Evolutionary conservation across 2,329 filamentous ascomycete species (phyloP).

Genomic region (Microascus cirrosus): DNA sequence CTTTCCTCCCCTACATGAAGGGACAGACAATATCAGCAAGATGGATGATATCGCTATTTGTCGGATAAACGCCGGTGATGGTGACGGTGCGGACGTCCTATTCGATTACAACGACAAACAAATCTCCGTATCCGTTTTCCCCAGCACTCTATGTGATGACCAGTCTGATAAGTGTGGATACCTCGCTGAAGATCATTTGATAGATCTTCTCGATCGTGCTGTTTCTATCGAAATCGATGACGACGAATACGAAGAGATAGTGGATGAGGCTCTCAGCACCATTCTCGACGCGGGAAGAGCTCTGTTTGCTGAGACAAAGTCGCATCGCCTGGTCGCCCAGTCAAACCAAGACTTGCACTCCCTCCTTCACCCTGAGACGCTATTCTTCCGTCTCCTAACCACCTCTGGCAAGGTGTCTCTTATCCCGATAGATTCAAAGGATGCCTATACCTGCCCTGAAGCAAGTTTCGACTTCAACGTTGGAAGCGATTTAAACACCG

Average conservation of each 20-base stretch:
- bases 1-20: not conserved
- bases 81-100: constrained; percentile 13
- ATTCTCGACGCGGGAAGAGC: constrained; percentile 6
- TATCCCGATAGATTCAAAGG: not conserved
- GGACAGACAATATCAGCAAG: constrained; percentile 3
- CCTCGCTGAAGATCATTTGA: constrained; percentile 10
- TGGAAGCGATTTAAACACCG: not conserved
- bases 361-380: not conserved
- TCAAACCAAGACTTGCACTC: not conserved
- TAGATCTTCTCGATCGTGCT: constrained; percentile 10
- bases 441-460: not conserved
- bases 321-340: not conserved
- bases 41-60: constrained; percentile 5
- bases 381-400: not conserved
- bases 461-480: not conserved
- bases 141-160: constrained; percentile 6
- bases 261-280: constrained; percentile 9
- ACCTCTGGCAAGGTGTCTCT: not conserved
- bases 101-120: constrained; percentile 11
- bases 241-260: constrained; percentile 3
- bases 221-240: constrained; percentile 6
- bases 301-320: not conserved
- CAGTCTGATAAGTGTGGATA: not conserved
- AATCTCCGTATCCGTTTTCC: constrained; percentile 12
- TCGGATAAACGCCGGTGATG: constrained; percentile 12